A percentile compares a stretch with the other conserved stretches of the same genome.
These are phyloP conservation scores for Solanum sitiens DNA, from an alignment of 257 asterid species.

Conservation along the genomic window DNA sequence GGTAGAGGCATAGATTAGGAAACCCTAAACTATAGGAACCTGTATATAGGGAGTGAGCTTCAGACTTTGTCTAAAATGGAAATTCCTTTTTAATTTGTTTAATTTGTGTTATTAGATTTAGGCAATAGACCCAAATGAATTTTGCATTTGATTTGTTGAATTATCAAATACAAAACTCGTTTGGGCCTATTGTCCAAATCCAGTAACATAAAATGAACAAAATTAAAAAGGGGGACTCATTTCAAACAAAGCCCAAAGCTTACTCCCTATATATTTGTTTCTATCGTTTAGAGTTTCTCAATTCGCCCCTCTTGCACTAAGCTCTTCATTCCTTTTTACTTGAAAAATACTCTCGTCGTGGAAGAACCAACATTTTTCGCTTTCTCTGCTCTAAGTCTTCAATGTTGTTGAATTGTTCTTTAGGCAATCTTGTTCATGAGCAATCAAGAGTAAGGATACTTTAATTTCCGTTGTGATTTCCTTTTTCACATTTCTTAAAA, in stretches of 20 bases:
- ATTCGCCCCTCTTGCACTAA: background rate
- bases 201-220: background rate
- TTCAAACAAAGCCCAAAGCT: background rate
- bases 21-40: background rate
- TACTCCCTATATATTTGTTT: background rate
- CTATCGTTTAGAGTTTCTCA: background rate
- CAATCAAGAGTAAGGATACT: background rate
- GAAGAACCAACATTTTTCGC: background rate
- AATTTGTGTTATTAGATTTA: background rate
- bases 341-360: no score
- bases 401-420: no score
- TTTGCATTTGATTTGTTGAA: no score
- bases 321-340: no score
- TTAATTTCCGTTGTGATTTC: background rate
- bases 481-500: no score
- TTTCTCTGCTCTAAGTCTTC: no score
- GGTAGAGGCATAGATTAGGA: background rate
- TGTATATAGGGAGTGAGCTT: background rate
- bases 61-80: background rate
- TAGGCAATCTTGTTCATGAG: no score
- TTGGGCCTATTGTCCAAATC: background rate
- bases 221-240: background rate
- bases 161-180: no score
- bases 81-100: no score
- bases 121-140: background rate